Evolutionary conservation across 2,329 filamentous ascomycete genomes (phyloP), one percentile per base, ranked within the genome.

Genomic region (Exophiala sideris): DNA sequence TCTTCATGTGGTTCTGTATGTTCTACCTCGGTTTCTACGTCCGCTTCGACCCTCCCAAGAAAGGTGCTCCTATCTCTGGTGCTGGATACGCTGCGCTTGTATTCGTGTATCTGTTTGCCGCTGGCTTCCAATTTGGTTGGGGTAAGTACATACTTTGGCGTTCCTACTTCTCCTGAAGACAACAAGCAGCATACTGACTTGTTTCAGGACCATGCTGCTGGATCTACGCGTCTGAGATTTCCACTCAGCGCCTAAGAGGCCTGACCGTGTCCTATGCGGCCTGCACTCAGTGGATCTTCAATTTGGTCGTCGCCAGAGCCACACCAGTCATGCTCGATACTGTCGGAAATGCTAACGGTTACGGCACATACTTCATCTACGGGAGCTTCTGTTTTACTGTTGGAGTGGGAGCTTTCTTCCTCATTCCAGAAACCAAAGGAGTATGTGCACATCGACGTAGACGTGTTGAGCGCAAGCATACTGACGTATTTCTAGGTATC

Each of bases 361-460:
- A 79, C 59, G 78, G 78, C 29, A 84, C 84, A 24, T 89, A 87
- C 70, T 79, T 89, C 66, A 82, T 87, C 64, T 89, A 87, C 67
- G 79, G 83, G 8, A 78, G 70, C 50, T 88, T 88, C 68, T 85
- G 83, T 67, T 77, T 84, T 62, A 66, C 76, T 62, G 87, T 88
- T 81, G 80, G 81, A 57, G 58, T 85, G 49, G 86, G 85, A 65
- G 82, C 84, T 38, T 86, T 78, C 75, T 83, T 86, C 73, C 79
- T 84, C 58, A 78, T 87, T n/a, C 86, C 86, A 0, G 86, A 89
- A 71, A 89, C 86, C 9, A 88, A 88, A 73, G 85, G 85, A 12
- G 60, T 76, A 60, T 65, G 70, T 62, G 59, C 14, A 10, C 18
- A 32, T 20, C 20, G 4, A 10, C 36, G 11, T 38, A 9, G 8